phyloP scores from a whole-genome alignment of 2,329 filamentous ascomycete genomes.

The Fonsecaea erecta region DNA sequence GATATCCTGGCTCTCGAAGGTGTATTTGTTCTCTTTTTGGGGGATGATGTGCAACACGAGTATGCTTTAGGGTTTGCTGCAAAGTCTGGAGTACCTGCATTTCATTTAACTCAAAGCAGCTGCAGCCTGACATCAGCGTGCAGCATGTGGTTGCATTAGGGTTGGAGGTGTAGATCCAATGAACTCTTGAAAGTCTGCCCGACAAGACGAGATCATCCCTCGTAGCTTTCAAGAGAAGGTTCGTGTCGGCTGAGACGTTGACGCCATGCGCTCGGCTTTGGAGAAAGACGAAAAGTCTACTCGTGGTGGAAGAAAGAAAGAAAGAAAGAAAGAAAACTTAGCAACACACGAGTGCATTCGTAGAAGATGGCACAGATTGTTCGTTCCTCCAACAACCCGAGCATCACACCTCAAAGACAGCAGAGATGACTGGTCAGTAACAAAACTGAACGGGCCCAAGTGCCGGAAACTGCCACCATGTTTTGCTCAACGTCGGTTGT shows the following conservation, averaged over 20 bases:
- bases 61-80: not conserved
- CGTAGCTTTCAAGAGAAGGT: not conserved
- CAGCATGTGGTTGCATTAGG: conserved; percentile 19
- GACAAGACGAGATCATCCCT: not conserved
- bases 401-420: not conserved
- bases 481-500: conserved; percentile 11
- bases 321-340: too few relatives aligned
- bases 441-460: not conserved
- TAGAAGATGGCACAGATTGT: too few relatives aligned
- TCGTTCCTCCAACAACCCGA: not conserved
- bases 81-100: conserved; percentile 23
- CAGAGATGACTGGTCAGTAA: not conserved
- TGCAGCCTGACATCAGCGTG: conserved; percentile 22
- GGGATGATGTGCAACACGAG: not conserved
- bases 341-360: too few relatives aligned
- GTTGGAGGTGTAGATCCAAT: conserved; percentile 6
- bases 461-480: not conserved
- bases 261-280: not conserved
- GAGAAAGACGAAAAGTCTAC: not conserved
- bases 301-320: not conserved
- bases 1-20: not conserved
- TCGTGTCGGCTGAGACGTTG: not conserved
- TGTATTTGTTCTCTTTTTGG: not conserved
- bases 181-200: not conserved
- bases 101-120: not conserved